A percentile compares a stretch with the other conserved stretches of the same genome.
These are phyloP conservation scores for Fraxinus ornus DNA, from an alignment of 305 asterid genomes.

Conservation along the genomic window DNA sequence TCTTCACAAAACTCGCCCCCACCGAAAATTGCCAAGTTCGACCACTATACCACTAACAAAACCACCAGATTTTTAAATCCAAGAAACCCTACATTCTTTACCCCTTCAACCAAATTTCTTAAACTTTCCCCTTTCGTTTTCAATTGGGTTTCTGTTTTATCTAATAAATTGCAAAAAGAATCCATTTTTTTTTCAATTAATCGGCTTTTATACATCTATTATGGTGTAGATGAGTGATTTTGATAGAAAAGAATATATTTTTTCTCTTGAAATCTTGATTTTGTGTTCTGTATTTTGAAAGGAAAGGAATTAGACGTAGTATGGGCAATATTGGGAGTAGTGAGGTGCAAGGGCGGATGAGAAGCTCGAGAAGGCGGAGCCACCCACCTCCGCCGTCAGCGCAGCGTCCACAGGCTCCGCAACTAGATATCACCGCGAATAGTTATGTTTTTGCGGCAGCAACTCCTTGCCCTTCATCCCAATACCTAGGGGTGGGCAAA, in stretches of 20 bases:
- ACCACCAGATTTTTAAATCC: too few relatives aligned
- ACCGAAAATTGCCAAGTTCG: too few relatives aligned
- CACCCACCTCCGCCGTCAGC: conserved; percentile 58
- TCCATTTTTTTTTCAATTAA: background rate
- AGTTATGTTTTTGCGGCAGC: conserved; percentile 96
- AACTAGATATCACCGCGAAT: conserved; percentile 72
- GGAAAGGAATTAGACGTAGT: background rate
- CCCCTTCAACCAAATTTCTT: conserved; percentile 3
- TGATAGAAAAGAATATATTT: background rate
- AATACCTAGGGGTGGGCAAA: too few relatives aligned
- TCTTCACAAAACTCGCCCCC: too few relatives aligned
- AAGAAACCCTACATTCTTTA: background rate
- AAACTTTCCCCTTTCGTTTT: background rate
- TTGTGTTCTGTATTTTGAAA: background rate
- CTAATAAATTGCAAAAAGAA: background rate
- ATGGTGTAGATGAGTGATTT: background rate
- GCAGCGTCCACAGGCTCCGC: conserved; percentile 61
- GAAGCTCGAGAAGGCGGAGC: conserved; percentile 57
- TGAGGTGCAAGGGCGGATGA: conserved; percentile 59
- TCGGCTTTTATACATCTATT: background rate
- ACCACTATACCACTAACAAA: too few relatives aligned
- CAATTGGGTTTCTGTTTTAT: background rate
- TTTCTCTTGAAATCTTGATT: background rate
- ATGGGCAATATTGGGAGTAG: conserved; percentile 92
- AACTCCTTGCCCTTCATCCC: conserved; percentile 79